phyloP scores from a whole-genome alignment of 768 basidiomycete genomes.

The Exsudoporus frostii region DNA sequence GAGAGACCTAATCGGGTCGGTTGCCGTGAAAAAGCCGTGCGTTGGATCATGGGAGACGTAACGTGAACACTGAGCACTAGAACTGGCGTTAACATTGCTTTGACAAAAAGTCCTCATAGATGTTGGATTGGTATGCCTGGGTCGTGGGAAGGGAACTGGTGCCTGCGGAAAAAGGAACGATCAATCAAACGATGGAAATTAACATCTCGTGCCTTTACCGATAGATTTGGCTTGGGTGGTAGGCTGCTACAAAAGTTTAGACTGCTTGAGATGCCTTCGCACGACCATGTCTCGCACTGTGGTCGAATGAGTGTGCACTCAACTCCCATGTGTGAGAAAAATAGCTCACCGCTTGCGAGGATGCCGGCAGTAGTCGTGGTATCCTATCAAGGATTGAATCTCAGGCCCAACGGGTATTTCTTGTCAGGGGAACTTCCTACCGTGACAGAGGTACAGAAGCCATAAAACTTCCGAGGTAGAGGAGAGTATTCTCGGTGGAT shows the following conservation, averaged over 20 bases:
- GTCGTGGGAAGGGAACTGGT: not conserved
- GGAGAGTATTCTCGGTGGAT: conserved; percentile 78
- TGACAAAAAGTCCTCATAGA: conserved; percentile 10
- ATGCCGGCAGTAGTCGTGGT: conserved; percentile 72
- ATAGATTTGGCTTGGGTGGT: not conserved
- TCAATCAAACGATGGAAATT: not conserved
- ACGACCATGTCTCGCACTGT: conserved; percentile 81
- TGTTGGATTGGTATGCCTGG: conserved; percentile 4
- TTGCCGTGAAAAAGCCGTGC: not conserved
- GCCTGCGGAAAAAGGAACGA: not conserved
- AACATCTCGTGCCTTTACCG: conserved; percentile 1
- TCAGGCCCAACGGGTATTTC: not conserved
- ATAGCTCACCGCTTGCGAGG: conserved; percentile 62
- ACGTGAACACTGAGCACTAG: conserved; percentile 6
- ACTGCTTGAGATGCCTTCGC: conserved; percentile 72
- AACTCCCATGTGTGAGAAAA: not conserved
- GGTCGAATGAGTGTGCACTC: conserved; percentile 3
- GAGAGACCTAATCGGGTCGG: not conserved
- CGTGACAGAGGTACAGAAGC: conserved; percentile 75
- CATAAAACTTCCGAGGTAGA: conserved; percentile 71
- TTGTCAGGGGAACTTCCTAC: conserved; percentile 30
- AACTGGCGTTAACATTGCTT: conserved; percentile 12
- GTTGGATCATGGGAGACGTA: conserved; percentile 7
- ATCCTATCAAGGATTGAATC: conserved; percentile 40
- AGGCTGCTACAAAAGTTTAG: conserved; percentile 53